phyloP scores from a whole-genome alignment of 495 filamentous ascomycete species.

The Neurospora discreta region DNA sequence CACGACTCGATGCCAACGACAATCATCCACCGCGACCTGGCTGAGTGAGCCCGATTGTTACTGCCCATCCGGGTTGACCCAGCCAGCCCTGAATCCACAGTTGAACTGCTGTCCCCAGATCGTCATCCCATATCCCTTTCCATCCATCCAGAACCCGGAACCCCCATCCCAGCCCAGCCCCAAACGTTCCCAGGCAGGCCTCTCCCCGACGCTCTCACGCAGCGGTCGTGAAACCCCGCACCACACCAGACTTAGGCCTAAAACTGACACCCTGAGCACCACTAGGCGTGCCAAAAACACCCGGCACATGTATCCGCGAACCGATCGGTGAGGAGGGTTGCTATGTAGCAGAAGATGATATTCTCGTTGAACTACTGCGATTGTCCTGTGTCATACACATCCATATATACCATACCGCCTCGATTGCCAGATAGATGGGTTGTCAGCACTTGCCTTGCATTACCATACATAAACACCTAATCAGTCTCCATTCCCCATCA shows the following conservation, averaged over 20 bases:
- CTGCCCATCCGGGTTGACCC: not conserved
- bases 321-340: not conserved
- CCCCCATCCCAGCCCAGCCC: not conserved
- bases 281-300: not conserved
- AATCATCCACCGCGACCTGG: not conserved
- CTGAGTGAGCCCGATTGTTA: not conserved
- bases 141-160: not conserved
- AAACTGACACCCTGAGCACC: not conserved
- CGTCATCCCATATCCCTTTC: not conserved
- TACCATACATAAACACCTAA: not conserved
- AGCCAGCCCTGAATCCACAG: not conserved
- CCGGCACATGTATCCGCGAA: not conserved
- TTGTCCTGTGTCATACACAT: conserved; percentile 12
- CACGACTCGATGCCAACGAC: not conserved
- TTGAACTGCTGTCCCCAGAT: not conserved
- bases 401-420: conserved; percentile 5
- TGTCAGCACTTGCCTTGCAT: not conserved
- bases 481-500: conserved; percentile 6
- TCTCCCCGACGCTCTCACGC: not conserved
- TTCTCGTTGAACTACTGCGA: conserved; percentile 8
- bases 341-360: conserved; percentile 1
- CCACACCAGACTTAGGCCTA: not conserved
- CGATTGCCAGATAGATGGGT: not conserved
- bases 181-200: not conserved
- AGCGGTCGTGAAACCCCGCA: not conserved